Percentiles rank a stretch among this genome's conserved stretches.
Evolutionary conservation across 2,329 filamentous ascomycete genomes (phyloP).

Genomic region (Coleophoma crateriformis): DNA sequence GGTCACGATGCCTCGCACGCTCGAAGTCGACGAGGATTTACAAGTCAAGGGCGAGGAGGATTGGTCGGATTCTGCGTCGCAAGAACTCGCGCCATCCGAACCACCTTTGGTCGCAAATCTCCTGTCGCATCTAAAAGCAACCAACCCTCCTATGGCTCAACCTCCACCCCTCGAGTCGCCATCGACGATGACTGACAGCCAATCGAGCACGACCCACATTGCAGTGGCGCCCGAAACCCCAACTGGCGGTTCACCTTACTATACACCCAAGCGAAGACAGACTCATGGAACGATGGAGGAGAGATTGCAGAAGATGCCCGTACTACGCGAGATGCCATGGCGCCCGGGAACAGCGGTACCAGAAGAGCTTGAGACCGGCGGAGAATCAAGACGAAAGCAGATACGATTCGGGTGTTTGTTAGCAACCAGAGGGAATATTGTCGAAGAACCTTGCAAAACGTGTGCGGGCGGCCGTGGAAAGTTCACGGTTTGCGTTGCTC

Average conservation of each 20-base stretch:
- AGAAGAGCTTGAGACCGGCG: constrained; percentile 24
- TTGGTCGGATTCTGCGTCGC: constrained; percentile 9
- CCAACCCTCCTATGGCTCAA: not conserved
- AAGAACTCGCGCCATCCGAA: constrained; percentile 8
- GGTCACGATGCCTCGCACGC: constrained; percentile 14
- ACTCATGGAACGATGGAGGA: constrained; percentile 23
- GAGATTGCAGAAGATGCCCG: constrained; percentile 23
- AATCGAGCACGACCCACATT: not conserved
- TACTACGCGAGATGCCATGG: constrained; percentile 22
- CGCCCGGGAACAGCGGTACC: constrained; percentile 22
- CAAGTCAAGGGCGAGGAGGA: constrained; percentile 18
- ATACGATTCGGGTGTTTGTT: constrained; percentile 26
- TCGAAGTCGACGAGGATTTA: constrained; percentile 14
- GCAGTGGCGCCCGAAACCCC: constrained; percentile 1
- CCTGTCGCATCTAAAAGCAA: constrained; percentile 15
- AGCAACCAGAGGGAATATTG: constrained; percentile 21
- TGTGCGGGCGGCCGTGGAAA: constrained; percentile 26
- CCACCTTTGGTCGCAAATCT: constrained; percentile 10
- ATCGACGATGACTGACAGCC: constrained; percentile 10
- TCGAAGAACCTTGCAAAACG: constrained; percentile 20
- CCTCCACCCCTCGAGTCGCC: constrained; percentile 21
- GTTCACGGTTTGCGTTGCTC: constrained; percentile 23
- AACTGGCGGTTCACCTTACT: constrained; percentile 3
- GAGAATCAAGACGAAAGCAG: constrained; percentile 25
- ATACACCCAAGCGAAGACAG: constrained; percentile 6